These are phyloP conservation scores for Nepenthes gracilis DNA, from an alignment of 148 eudicot species.

Conservation along the genomic window DNA sequence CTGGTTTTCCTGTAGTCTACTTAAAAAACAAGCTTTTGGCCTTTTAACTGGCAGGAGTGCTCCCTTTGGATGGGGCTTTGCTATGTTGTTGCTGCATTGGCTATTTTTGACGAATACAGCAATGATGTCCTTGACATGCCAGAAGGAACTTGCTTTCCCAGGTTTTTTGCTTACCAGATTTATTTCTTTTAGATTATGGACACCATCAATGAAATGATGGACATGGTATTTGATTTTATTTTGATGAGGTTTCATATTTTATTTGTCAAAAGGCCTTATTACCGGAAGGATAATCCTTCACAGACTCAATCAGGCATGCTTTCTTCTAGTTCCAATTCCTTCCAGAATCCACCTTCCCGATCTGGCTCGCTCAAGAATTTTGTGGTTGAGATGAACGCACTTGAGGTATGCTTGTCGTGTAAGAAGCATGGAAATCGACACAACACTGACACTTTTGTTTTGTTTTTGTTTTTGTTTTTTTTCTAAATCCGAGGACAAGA, in stretches of 20 bases:
- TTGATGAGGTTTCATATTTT: background rate
- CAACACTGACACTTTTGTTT: too few relatives aligned
- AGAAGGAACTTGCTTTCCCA: slow-evolving; percentile 91
- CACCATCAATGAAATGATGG: too few relatives aligned
- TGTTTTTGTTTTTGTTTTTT: too few relatives aligned
- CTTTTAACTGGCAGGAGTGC: slow-evolving; percentile 53
- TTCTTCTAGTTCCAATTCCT: slow-evolving; percentile 43
- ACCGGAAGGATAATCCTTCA: slow-evolving; percentile 32
- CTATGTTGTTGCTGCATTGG: slow-evolving; percentile 62
- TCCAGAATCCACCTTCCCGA: slow-evolving; percentile 39
- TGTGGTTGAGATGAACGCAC: slow-evolving; percentile 62
- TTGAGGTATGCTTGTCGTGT: slow-evolving; percentile 43
- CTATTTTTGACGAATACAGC: slow-evolving; percentile 88
- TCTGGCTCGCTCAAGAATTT: slow-evolving; percentile 31
- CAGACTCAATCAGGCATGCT: slow-evolving; percentile 24
- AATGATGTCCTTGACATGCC: slow-evolving; percentile 86
- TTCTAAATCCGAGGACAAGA: too few relatives aligned
- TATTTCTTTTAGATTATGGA: background rate
- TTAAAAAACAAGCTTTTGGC: background rate
- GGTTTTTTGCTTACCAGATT: slow-evolving; percentile 22
- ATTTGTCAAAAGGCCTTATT: slow-evolving; percentile 44
- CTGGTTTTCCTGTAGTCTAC: too few relatives aligned
- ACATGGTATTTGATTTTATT: too few relatives aligned
- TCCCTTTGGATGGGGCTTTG: slow-evolving; percentile 70
- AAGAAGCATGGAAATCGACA: background rate